A percentile compares a stretch with the other conserved stretches of the same genome.
Conservation (phyloP, 2,329 filamentous ascomycete genomes). For the Lasiodiplodia gonubiensis region DNA sequence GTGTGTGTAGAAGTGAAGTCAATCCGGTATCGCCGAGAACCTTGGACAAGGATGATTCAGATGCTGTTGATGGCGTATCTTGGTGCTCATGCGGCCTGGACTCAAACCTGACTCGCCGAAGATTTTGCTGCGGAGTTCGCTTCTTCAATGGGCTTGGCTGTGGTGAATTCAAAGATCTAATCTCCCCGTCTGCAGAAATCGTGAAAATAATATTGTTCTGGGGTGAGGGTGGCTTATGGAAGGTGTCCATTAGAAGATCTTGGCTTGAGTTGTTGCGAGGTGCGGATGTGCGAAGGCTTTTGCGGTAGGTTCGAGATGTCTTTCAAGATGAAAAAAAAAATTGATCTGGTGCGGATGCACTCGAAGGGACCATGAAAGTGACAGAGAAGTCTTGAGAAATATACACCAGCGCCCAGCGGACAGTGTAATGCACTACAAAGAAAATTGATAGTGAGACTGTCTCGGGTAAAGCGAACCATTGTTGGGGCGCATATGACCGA, state of each 20-base stretch:
- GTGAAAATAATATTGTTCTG: background rate
- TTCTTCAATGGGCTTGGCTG: background rate
- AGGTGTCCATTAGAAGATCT: background rate
- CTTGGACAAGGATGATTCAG: background rate
- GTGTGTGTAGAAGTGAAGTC: background rate
- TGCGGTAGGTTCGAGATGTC: background rate
- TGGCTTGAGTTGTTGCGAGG: background rate
- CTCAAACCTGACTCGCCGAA: background rate
- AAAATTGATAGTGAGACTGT: background rate
- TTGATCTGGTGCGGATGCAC: background rate
- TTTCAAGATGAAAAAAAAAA: background rate
- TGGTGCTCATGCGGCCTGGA: background rate
- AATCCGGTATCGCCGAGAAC: background rate
- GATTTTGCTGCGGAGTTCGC: constrained; percentile 1
- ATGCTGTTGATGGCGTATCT: background rate
- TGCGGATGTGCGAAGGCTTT: background rate
- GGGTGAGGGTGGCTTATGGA: background rate
- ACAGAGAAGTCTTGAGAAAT: background rate
- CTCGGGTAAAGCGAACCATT: background rate
- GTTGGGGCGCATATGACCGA: background rate
- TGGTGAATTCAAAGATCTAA: constrained; percentile 10
- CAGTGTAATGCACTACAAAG: background rate
- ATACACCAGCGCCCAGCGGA: background rate
- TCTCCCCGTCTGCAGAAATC: constrained; percentile 1
- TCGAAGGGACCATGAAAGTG: background rate